Base-by-base conservation (phyloP, 257 asterid genomes). In the Salvia rosmarinus region DNA sequence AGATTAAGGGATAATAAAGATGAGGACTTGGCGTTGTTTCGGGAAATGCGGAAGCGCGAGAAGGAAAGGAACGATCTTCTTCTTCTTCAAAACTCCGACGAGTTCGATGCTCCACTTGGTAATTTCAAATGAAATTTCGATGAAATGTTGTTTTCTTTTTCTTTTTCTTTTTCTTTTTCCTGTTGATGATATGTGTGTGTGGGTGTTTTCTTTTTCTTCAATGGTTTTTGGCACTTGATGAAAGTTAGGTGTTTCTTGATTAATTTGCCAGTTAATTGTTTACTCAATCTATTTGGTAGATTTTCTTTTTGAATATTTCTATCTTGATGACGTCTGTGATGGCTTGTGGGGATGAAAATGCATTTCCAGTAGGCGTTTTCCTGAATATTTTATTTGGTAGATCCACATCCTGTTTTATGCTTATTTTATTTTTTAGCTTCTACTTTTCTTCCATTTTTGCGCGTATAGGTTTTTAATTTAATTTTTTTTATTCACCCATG, bases 31-130 rank as follows among this genome's bases (percentile, higher is more conserved):
- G 90, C 96, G 5, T 79, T 93, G 84, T 93, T 93, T 77, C 82
- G 90, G 32, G 98, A 93, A 84, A 89, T 93, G 98, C 85, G 94
- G 68, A 87, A 67, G 76, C 95, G 90, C 42, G 98, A 93, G 80
- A 90, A 90, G 75, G 97, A 85, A 59, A 81, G 94, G 78, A 82
- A 75, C 68, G 80, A 80, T 82, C 92, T 83, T 78, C 86, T 81
- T 71, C 83, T 90, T 46, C 89, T 86, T 60, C 89, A 87, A 70
- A 87, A 70, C 84, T 79, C 95, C 46, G 91, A 93, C 64, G 96
- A 88, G 70, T 87, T 93, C 67, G 97, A 89, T 82, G 82, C 89
- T 83, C 84, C 94, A 6, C 83, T 86, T 64, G 96, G 96, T 92
- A 82, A 34, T 64, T 70, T 37, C 46, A 49, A 68, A 55, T 51